phyloP scores from a whole-genome alignment of 2,329 filamentous ascomycete genomes.

The Cladosporium colombiae region DNA sequence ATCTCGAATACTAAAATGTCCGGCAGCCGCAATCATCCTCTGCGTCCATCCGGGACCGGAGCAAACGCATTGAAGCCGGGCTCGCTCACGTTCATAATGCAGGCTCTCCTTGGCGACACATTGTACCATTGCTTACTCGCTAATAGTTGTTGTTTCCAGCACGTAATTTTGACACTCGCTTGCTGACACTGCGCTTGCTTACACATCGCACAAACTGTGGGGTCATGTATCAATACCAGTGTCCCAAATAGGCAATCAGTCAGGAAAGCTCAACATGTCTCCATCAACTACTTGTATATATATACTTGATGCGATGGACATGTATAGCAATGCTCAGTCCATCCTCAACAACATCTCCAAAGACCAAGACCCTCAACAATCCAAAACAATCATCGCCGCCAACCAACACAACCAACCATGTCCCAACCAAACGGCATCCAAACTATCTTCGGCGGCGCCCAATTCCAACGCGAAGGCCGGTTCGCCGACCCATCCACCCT shows the following conservation, averaged over 20 bases:
- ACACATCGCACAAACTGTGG: not conserved
- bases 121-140: not conserved
- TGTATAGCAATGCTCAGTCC: not conserved
- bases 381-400: not conserved
- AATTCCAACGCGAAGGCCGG: constrained; percentile 25
- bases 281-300: not conserved
- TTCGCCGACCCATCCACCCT: constrained; percentile 28
- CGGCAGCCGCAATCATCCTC: too few relatives aligned
- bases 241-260: not conserved
- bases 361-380: not conserved
- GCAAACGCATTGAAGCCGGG: not conserved
- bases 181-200: not conserved
- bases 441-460: constrained; percentile 40
- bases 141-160: not conserved
- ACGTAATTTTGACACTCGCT: not conserved
- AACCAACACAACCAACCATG: constrained; percentile 17
- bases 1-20: too few relatives aligned
- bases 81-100: not conserved
- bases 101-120: not conserved
- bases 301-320: not conserved
- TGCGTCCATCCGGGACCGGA: too few relatives aligned
- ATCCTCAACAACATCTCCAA: not conserved
- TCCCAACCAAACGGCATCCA: constrained; percentile 34
- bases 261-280: not conserved
- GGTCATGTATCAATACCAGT: not conserved